Evolutionary conservation across 1,139 yeast genomes (phyloP).

Genomic region (Keqinozyma sinolaborantium): DNA sequence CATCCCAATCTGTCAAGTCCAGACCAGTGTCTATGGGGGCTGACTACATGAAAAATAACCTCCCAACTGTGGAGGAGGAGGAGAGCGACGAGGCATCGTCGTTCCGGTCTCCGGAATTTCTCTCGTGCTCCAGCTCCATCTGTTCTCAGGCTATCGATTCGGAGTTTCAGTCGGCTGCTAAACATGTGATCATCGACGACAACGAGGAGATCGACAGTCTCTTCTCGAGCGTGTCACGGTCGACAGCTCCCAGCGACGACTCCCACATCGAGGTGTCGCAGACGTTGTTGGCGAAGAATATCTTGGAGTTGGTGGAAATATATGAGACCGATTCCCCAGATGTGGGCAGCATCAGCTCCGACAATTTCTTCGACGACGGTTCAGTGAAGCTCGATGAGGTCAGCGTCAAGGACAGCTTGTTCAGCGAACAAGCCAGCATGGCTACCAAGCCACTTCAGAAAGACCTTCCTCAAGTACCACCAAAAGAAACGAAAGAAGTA

Average conservation of each 20-base stretch:
- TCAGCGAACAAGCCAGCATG: constrained; percentile 5
- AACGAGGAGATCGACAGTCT: constrained; percentile 21
- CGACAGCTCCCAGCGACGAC: constrained; percentile 3
- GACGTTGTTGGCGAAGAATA: constrained; percentile 8
- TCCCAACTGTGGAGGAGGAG: constrained; percentile 1
- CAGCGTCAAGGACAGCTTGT: constrained; percentile 13
- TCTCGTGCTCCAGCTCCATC: neutral
- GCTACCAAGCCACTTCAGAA: neutral
- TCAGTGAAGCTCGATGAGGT: constrained; percentile 6
- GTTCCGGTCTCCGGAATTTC: neutral
- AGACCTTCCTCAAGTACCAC: neutral
- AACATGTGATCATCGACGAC: constrained; percentile 3
- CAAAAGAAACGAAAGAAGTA: neutral
- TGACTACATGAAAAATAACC: neutral
- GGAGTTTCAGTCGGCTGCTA: no score
- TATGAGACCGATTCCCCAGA: constrained; percentile 6
- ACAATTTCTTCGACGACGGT: constrained; percentile 3
- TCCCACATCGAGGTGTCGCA: constrained; percentile 4
- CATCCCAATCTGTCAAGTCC: constrained; percentile 11
- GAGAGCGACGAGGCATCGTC: constrained; percentile 1
- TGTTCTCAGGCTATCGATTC: neutral
- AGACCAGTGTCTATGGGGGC: constrained; percentile 3
- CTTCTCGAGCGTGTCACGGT: constrained; percentile 14
- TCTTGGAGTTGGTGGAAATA: constrained; percentile 11
- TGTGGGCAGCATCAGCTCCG: constrained; percentile 1